A percentile compares a stretch with the other conserved stretches of the same genome.
These are phyloP conservation scores for Talaromyces rugulosus DNA, from an alignment of 2,329 filamentous ascomycete species.

Conservation along the genomic window DNA sequence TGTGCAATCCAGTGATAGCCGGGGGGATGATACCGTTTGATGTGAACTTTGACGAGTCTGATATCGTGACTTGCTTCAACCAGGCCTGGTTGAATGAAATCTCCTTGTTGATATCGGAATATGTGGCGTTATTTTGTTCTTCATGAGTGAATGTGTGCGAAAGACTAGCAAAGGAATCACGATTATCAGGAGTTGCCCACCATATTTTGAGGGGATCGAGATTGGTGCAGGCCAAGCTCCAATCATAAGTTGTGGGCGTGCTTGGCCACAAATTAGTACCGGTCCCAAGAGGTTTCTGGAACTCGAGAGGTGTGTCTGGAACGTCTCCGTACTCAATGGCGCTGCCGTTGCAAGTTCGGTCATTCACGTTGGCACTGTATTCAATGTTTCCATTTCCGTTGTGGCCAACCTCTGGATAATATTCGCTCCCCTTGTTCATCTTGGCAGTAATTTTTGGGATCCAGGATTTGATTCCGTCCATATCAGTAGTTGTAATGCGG, in stretches of 20 bases:
- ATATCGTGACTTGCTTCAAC: slow-evolving; percentile 52
- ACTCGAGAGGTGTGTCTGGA: slow-evolving; percentile 46
- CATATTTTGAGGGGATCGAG: slow-evolving; percentile 51
- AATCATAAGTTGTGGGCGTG: slow-evolving; percentile 43
- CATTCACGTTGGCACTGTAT: background rate
- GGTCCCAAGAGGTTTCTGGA: slow-evolving; percentile 48
- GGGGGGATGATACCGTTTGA: slow-evolving; percentile 56
- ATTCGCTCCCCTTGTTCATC: slow-evolving; percentile 49
- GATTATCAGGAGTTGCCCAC: slow-evolving; percentile 49
- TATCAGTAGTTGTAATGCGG: slow-evolving; percentile 46
- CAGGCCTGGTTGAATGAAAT: slow-evolving; percentile 59
- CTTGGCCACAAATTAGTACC: slow-evolving; percentile 49
- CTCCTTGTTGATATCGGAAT: slow-evolving; percentile 53
- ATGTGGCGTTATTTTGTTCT: slow-evolving; percentile 58
- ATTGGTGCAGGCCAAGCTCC: slow-evolving; percentile 48
- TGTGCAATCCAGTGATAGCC: slow-evolving; percentile 61
- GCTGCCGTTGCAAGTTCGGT: slow-evolving; percentile 25
- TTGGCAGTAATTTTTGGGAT: slow-evolving; percentile 40
- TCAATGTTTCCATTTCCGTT: slow-evolving; percentile 55
- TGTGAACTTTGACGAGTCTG: slow-evolving; percentile 46
- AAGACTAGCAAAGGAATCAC: slow-evolving; percentile 54
- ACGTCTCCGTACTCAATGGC: slow-evolving; percentile 46
- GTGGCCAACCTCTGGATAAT: slow-evolving; percentile 52
- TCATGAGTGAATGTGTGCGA: slow-evolving; percentile 61
- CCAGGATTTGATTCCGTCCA: slow-evolving; percentile 44